Evolutionary conservation across 106 monocot species (phyloP), one percentile per base, ranked within the genome.

Genomic region (Phalaenopsis aphrodite): DNA sequence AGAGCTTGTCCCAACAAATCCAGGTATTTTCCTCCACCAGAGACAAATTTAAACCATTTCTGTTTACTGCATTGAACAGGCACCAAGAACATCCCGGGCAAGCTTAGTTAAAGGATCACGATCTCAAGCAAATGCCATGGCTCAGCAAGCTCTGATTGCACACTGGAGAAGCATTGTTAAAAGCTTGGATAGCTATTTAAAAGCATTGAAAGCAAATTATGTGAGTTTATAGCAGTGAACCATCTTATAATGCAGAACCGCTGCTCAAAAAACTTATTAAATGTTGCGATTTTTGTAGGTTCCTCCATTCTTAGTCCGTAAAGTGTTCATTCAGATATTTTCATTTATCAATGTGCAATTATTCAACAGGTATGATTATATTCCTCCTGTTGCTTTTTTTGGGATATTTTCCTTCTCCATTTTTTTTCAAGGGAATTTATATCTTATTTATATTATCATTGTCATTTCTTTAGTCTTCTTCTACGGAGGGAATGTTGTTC

Each of bases 151-250:
- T 55, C 66, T 89, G 61, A 92, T 92, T 79, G 92, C 89, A 45
- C 95, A 95, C 56, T 95, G 95, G 95, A 89, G 88, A 65, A 91
- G 87, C 78, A 93, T 95, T 78, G 90, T 95, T 4, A 90, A 89
- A 82, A 89, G 81, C 79, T 84, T 95, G 10, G 86, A 85, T 67
- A 88, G 79, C 80, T 91, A 89, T 81, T 86, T 95, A 77, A 86
- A 87, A 83, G 85, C 83, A 58, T 81, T 95, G 84, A 87, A 80
- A 83, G 86, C 93, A 24, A 95, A 95, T 72, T 87, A 78, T 89
- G 95, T 95, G 72, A 79, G 95, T 87, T 82, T 72, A 18, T 7
- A 17, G 42, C 8, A 74, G 12, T 56, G 37, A 43, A n/a, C 41
- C 18, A 23, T 55, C 3, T 64, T 45, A 45, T 45, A 76, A 14